Evolutionary conservation across 139 green algal genomes (phyloP), one percentile per base, ranked within the genome.

Genomic region (Yamagishiella unicocca): DNA sequence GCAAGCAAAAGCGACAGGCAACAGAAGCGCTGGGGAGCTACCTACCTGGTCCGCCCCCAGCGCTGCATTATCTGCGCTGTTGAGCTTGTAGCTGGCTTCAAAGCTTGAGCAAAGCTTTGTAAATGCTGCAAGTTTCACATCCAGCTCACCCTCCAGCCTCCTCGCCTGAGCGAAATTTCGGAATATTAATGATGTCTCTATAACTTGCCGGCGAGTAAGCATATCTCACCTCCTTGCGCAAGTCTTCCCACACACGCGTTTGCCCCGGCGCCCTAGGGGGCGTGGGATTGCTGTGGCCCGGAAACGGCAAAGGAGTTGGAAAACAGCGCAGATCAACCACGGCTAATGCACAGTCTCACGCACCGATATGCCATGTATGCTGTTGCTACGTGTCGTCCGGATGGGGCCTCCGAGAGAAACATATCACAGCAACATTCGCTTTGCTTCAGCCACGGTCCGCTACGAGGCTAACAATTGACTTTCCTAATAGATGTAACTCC

Each of bases 111-210:
- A 96, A 22, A 99, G 91, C 88, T 98, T 98, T 27, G 93, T 92
- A 84, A 96, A 98, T 0, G 95, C 93, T n/a, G 94, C 94, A 3
- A 99, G 88, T 91, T 98, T 98, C 0, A 97, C 92, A 71, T 99
- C 97, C 22, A 99, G 70, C 76, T 98, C 97, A 5, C 95, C 93
- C 83, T 99, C 97, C 33, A 99, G 90, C 84, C 96, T 96, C 8
- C 97, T 89, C 0, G 97, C 97, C 93, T 99, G 90, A 54, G 35
- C 38, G 40, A 79, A 79, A 9, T 54, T 25, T 33, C 10, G 38
- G 37, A 25, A 10, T 12, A 17, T n/a, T n/a, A n/a, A n/a, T n/a
- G n/a, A n/a, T n/a, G n/a, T n/a, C n/a, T n/a, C n/a, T n/a, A n/a
- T n/a, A n/a, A n/a, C n/a, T n/a, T n/a, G 35, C 3, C 40, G 22